Evolutionary conservation across 2,329 filamentous ascomycete genomes (phyloP), one percentile per base, ranked within the genome.

Genomic region (Xylaria sp.): DNA sequence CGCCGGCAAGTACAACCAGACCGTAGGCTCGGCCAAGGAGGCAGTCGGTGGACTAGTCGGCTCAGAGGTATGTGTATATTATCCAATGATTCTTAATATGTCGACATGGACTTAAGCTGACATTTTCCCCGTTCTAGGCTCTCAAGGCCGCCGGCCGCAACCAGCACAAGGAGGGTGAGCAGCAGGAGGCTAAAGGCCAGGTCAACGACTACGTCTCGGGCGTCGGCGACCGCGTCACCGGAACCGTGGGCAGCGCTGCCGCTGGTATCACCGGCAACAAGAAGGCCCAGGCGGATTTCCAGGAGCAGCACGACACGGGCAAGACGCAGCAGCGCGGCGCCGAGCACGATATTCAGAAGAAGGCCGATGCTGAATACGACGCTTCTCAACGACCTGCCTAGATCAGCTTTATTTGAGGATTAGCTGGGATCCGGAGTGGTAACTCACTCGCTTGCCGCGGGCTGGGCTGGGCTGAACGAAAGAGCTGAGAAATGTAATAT

Each of bases 301-400:
- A 91, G 75, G 76, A 83, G 69, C 80, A 90, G 77, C 92, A 95
- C 73, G 92, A 95, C 71, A 79, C 86, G 67, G 94, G 93, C 67
- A 97, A 95, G 88, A 91, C 90, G 19, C 83, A 87, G 73, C 91
- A 96, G 84, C 86, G 92, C 19, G 91, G 92, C 52, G 93, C 89
- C 1, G 93, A 97, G 84, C 80, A 84, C 38, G 92, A 96, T 73
- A 83, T 96, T 60, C 80, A 90, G 77, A 94, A 92, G 85, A 82
- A 91, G 82, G 85, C 81, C 0, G 83, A 86, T 67, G 81, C 82
- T 14, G 72, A 74, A 61, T 61, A 67, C 25, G 54, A 67, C 35
- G 69, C 69, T 42, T 60, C 70, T 42, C 61, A 67, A 37, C 50
- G 63, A 46, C 35, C 65, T 35, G 50, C 43, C 14, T 60, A 65